Evolutionary conservation across 768 basidiomycete genomes (phyloP).

Genomic region (Suillus subaureus): DNA sequence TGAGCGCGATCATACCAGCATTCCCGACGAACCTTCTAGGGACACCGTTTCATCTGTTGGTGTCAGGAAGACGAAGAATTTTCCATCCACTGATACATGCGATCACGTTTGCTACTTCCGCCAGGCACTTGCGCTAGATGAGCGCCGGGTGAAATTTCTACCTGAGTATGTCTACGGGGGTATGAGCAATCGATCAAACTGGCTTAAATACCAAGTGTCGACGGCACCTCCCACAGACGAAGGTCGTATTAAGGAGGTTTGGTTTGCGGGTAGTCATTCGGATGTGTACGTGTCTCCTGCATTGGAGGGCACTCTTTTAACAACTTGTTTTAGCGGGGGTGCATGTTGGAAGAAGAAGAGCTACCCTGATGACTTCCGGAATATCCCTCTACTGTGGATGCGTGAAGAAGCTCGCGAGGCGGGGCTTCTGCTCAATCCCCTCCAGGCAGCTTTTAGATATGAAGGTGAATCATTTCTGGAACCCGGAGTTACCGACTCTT

Average conservation of each 20-base stretch:
- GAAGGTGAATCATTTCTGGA: neutral
- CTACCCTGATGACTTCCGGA: neutral
- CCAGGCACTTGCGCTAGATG: constrained; percentile 32
- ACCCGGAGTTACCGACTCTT: neutral
- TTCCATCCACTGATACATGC: constrained; percentile 23
- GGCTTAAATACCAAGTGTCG: neutral
- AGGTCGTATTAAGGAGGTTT: constrained; percentile 27
- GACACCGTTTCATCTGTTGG: constrained; percentile 43
- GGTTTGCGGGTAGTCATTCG: constrained; percentile 28
- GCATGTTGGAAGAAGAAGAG: neutral
- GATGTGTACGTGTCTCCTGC: constrained; percentile 24
- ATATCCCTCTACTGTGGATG: constrained; percentile 27
- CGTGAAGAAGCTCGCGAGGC: constrained; percentile 20
- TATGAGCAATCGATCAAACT: constrained; percentile 16
- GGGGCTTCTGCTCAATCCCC: constrained; percentile 19
- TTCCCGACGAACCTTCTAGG: constrained; percentile 23
- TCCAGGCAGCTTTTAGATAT: neutral
- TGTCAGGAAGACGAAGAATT: constrained; percentile 27
- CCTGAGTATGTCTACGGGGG: constrained; percentile 24
- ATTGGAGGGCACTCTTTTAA: constrained; percentile 12
- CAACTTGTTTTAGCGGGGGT: constrained; percentile 24
- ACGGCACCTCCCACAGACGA: constrained; percentile 2
- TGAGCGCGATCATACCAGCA: neutral
- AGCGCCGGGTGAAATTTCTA: constrained; percentile 27
- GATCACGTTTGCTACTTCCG: constrained; percentile 25